These are phyloP conservation scores for Cenchrus americanus DNA, from an alignment of 176 grass and related monocot species.

Conservation along the genomic window DNA sequence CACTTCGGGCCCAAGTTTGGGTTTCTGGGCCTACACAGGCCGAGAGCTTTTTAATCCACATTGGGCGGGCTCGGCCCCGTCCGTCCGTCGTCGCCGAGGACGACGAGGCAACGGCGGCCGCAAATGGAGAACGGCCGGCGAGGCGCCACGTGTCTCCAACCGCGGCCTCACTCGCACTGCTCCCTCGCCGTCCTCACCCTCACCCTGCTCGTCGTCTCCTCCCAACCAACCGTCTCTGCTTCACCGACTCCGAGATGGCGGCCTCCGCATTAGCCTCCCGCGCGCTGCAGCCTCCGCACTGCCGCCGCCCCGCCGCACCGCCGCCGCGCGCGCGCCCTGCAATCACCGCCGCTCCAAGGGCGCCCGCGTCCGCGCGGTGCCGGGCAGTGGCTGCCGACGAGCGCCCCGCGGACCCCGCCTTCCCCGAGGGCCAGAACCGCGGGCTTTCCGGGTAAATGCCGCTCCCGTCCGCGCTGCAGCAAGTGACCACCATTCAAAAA, in stretches of 20 bases:
- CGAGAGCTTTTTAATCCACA: background rate
- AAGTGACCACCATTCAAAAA: background rate
- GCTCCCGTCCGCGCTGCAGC: background rate
- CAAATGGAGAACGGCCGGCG: slow-evolving; percentile 19
- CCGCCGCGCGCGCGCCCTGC: background rate
- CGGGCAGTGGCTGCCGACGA: slow-evolving; percentile 42
- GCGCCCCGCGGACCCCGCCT: slow-evolving; percentile 39
- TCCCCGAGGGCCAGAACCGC: slow-evolving; percentile 41
- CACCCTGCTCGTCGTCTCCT: background rate
- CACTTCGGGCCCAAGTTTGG: background rate
- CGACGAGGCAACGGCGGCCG: slow-evolving; percentile 12
- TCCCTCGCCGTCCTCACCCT: background rate
- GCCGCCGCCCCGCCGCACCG: background rate
- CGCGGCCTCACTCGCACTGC: slow-evolving; percentile 10
- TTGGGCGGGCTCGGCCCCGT: background rate
- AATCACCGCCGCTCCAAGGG: background rate
- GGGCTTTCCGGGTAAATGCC: slow-evolving; percentile 27
- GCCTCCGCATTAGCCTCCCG: slow-evolving; percentile 42
- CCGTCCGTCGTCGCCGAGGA: background rate
- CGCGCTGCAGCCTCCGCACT: slow-evolving; percentile 29
- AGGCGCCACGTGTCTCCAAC: slow-evolving; percentile 40
- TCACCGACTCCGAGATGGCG: slow-evolving; percentile 31
- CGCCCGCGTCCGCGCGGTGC: background rate
- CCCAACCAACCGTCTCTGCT: slow-evolving; percentile 7
- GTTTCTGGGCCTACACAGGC: background rate